Evolutionary conservation across 352 stramenopile species (phyloP), one percentile per base, ranked within the genome.

Genomic region (Blastocystis sp.): DNA sequence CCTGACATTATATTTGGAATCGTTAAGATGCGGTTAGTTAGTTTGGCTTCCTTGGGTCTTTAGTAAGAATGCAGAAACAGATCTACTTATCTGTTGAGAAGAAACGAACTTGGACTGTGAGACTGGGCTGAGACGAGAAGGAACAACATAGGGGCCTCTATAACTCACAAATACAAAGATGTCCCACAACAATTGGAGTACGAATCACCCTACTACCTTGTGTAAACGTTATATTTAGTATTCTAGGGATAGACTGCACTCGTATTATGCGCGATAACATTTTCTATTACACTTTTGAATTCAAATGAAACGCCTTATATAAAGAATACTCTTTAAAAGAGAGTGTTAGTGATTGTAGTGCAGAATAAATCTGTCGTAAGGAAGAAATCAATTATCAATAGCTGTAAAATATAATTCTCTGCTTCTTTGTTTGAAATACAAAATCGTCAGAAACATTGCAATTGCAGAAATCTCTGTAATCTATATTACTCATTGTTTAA

Each of bases 1-100:
- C 73, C 73, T 18, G 73, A 85, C 73, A 85, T 85, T 24, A 85
- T 68, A n/a, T 85, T 85, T 9, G 73, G 73, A 66, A 85, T 65
- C 47, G 73, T 85, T 13, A 65, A 65, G 9, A 85, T 43, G 30
- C 73, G 43, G 47, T 85, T 45, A 0, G 73, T 68, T 18, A 85
- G 20, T 50, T 85, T 30, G 18, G 20, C 73, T 30, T 65, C 47
- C 30, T 85, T 85, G 13, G 20, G 53, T 85, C 73, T 85, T 69
- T 37, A 41, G 4, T 64, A 62, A 78, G n/a, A 66, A 50, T 0
- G 56, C 37, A 47, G 1, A 66, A 6, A 55, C 50, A 53, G 18
- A 45, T 2, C n/a, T 13, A 85, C 73, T 66, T 59, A 59, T 59
- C 34, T 47, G 50, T 66, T 20, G 73, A 85, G 16, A 85, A 85